Base-by-base conservation (phyloP, 306 rosid genomes). In the Carpinus viminea region DNA sequence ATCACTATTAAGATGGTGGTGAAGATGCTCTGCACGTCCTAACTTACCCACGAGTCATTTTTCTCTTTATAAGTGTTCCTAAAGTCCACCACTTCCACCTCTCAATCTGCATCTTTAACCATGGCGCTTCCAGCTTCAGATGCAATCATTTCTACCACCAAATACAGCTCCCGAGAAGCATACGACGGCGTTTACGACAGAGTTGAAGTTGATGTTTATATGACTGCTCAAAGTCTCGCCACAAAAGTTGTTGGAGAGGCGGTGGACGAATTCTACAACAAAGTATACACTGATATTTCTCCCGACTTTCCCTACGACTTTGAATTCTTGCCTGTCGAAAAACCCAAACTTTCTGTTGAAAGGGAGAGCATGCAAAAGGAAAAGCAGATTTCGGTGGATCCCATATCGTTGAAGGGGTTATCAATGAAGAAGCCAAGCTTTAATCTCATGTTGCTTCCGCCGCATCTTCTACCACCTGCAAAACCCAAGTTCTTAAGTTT, bases 351-450 rank as follows among this genome's bases (percentile, higher is more conserved):
- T 51, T 78, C 68, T 77, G 68, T 61, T 56, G 45, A 70, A 18
- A 81, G 26, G 31, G 89, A 87, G 75, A 60, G 60, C 52, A n/a
- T 68, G 51, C 88, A 89, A 64, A 85, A 80, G 71, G 97, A 94
- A 70, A 95, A 80, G 84, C 93, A 91, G 76, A 93, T 95, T 64
- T 66, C 88, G 56, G 90, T 95, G 16, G 98, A 95, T 85, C 98
- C 97, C 16, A 52, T 86, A 45, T 95, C 98, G 13, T 61, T 91
- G 50, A 84, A 77, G 77, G 87, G 74, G 9, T 82, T 86, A 73
- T 70, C 79, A 16, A 26, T 55, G 4, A 75, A 68, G 83, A 83
- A 80, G 64, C 50, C 24, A 24, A 38, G 20, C 26, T 72, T 69
- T 68, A 56, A 50, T 3, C 41, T 77, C 1, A 20, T 73, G 45